phyloP scores from a whole-genome alignment of 345 rosid species.

The Pistacia atlantica region DNA sequence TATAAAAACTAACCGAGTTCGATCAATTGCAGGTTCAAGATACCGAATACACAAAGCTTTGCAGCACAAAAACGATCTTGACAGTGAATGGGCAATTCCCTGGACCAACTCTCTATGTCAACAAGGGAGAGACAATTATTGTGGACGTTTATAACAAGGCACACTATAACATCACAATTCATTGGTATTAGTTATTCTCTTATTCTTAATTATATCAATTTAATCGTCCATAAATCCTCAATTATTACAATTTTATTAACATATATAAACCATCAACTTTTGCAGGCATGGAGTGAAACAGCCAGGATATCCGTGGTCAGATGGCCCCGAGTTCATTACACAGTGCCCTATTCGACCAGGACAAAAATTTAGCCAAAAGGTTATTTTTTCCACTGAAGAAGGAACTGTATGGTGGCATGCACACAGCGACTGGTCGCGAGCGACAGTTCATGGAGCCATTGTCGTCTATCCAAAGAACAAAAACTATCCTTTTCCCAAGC shows the following conservation, averaged over 20 bases:
- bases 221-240: too few species aligned
- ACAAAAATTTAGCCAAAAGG: constrained; percentile 18
- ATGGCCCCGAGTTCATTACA: constrained; percentile 37
- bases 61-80: constrained; percentile 24
- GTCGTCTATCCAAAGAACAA: constrained; percentile 25
- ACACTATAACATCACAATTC: constrained; percentile 29
- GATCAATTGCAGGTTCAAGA: neutral
- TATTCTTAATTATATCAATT: too few species aligned
- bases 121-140: constrained; percentile 29
- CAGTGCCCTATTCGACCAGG: constrained; percentile 36
- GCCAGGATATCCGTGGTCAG: constrained; percentile 40
- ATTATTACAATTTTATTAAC: too few species aligned
- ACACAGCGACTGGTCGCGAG: constrained; percentile 25
- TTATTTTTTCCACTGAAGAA: constrained; percentile 21
- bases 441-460: constrained; percentile 44
- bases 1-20: neutral
- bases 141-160: constrained; percentile 30
- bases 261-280: neutral
- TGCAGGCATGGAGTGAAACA: constrained; percentile 46
- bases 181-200: constrained; percentile 20
- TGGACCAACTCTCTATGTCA: constrained; percentile 29
- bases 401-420: constrained; percentile 54
- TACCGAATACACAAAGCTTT: constrained; percentile 10
- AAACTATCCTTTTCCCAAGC: constrained; percentile 32
- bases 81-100: constrained; percentile 33